phyloP scores from a whole-genome alignment of 2,329 filamentous ascomycete species.

The Ophiognomonia clavigignenti-juglandacearum region DNA sequence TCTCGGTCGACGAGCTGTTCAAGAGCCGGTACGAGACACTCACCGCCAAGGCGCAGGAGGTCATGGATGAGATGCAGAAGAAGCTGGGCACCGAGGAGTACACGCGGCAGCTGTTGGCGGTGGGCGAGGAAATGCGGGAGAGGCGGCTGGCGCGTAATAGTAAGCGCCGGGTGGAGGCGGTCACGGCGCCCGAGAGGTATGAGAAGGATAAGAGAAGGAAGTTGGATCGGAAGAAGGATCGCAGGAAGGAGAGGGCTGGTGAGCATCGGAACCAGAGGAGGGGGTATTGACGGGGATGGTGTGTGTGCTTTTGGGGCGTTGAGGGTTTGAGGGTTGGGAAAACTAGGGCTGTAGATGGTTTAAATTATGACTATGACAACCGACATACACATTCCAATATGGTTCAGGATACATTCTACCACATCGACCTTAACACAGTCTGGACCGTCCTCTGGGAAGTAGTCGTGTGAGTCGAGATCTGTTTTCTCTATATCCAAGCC shows the following conservation, averaged over 20 bases:
- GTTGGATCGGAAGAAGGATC: slow-evolving; percentile 77
- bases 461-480: neutral
- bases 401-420: no score
- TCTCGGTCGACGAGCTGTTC: slow-evolving; percentile 67
- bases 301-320: neutral
- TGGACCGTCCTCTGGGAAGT: no score
- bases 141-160: slow-evolving; percentile 68
- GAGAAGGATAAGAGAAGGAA: slow-evolving; percentile 77
- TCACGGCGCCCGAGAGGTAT: slow-evolving; percentile 74
- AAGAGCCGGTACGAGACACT: slow-evolving; percentile 65
- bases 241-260: slow-evolving; percentile 71
- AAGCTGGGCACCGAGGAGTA: slow-evolving; percentile 79
- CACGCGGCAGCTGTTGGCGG: slow-evolving; percentile 65
- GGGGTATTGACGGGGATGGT: slow-evolving; percentile 49
- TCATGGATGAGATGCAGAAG: slow-evolving; percentile 79
- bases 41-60: slow-evolving; percentile 66
- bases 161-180: slow-evolving; percentile 87
- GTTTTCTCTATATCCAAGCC: neutral
- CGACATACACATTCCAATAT: no score
- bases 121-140: slow-evolving; percentile 67
- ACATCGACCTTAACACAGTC: no score
- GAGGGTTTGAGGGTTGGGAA: no score
- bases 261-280: slow-evolving; percentile 69
- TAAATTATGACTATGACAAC: no score
- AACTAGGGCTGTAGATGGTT: no score